Conservation (phyloP, 371 early-diverging fungal genomes). For the Mortierella sp. region DNA sequence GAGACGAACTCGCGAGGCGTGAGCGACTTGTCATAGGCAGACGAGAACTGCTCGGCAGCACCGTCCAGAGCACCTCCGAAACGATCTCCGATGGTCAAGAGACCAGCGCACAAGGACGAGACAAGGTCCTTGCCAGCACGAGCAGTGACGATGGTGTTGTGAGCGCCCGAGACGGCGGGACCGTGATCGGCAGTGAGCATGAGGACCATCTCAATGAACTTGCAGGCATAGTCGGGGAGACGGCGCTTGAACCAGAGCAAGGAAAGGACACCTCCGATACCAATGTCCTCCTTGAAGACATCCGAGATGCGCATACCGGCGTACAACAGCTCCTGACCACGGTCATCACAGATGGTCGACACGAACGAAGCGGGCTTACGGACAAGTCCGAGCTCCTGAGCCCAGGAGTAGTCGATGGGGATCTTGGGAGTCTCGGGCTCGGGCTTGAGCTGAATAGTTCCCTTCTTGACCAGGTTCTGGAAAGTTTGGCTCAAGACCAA, state of each 20-base stretch:
- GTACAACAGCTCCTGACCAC: conserved; percentile 98
- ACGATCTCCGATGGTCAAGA: conserved; percentile 94
- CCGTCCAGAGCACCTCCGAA: conserved; percentile 98
- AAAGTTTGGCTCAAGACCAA: conserved; percentile 82
- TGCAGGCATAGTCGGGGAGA: conserved; percentile 93
- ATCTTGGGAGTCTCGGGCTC: conserved; percentile 98
- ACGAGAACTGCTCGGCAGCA: conserved; percentile 93
- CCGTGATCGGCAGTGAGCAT: conserved; percentile 99
- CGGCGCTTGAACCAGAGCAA: conserved; percentile 98
- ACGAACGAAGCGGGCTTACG: conserved; percentile 98
- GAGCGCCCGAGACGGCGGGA: conserved; percentile 94
- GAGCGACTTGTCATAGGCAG: conserved; percentile 90
- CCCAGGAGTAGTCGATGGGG: conserved; percentile 99
- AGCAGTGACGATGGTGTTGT: conserved; percentile 98
- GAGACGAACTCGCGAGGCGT: conserved; percentile 93
- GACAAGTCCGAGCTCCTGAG: conserved; percentile 96
- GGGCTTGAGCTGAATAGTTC: conserved; percentile 73
- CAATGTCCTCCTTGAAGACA: conserved; percentile 97
- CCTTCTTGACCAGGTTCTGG: conserved; percentile 78
- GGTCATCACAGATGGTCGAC: conserved; percentile 98
- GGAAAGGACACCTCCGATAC: conserved; percentile 96
- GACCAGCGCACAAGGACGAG: conserved; percentile 93
- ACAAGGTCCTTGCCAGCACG: conserved; percentile 98
- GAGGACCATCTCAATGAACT: conserved; percentile 98
- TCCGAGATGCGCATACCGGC: conserved; percentile 98